Conservation (phyloP, 1,284 basidiomycete species). For the Caloboletus firmus region DNA sequence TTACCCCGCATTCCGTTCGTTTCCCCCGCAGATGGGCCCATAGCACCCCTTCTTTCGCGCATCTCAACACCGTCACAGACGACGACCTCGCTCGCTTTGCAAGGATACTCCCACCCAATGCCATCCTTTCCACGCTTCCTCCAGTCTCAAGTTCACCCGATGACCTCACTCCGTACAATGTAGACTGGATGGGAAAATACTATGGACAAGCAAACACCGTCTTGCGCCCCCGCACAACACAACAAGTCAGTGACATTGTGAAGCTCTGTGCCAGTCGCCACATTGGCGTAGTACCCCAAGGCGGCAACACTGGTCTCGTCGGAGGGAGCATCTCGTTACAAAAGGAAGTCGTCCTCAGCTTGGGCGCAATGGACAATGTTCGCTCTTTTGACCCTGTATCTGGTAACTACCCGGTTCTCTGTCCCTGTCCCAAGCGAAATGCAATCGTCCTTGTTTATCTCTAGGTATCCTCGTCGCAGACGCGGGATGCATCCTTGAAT, state of each 20-base stretch:
- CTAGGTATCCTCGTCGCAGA: slow-evolving; percentile 76
- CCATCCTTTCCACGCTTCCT: slow-evolving; percentile 65
- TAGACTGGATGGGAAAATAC: slow-evolving; percentile 99
- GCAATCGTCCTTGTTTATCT: neutral
- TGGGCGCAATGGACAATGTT: slow-evolving; percentile 82
- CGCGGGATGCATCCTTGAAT: slow-evolving; percentile 94
- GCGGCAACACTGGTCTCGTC: slow-evolving; percentile 97
- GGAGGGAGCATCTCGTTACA: slow-evolving; percentile 92
- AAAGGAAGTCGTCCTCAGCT: slow-evolving; percentile 87
- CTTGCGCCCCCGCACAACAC: slow-evolving; percentile 84
- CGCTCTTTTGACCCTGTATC: slow-evolving; percentile 93
- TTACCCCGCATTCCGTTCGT: neutral
- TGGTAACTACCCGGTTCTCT: slow-evolving; percentile 45
- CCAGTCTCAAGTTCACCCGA: slow-evolving; percentile 49
- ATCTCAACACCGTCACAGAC: slow-evolving; percentile 48
- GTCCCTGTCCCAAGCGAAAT: slow-evolving; percentile 12
- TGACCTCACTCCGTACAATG: slow-evolving; percentile 83
- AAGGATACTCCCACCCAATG: slow-evolving; percentile 55
- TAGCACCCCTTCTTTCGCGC: slow-evolving; percentile 19
- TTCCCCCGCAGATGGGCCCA: slow-evolving; percentile 19
- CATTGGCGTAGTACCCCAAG: slow-evolving; percentile 93
- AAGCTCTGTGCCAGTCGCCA: slow-evolving; percentile 79
- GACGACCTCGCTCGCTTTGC: slow-evolving; percentile 65
- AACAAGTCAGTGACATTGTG: slow-evolving; percentile 87
- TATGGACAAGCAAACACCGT: slow-evolving; percentile 82